Evolutionary conservation across 441 rosid genomes (phyloP), one percentile per base, ranked within the genome.

Genomic region (Populus hybrid): DNA sequence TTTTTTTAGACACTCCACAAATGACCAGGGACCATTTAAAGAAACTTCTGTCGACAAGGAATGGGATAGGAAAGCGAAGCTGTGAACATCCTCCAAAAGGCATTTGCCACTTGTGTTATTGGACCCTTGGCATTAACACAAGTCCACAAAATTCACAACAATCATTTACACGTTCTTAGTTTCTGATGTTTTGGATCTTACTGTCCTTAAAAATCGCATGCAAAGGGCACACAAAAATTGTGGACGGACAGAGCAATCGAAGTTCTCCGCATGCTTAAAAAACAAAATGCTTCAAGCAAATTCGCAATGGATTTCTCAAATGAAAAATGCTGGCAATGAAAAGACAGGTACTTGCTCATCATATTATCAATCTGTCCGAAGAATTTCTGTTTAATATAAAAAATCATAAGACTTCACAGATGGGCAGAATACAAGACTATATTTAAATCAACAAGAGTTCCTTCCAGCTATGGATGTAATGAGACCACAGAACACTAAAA

Each of bases 391-490:
- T 10, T 65, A 14, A 4, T 65, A 14, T 26, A 20, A 46, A 21
- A 24, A 9, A 28, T 14, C 21, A 32, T 34, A 16, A 18, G 8
- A 36, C 2, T 10, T 16, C 34, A 32, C 4, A 3, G 21, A 10
- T n/a, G n/a, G 2, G 21, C 7, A 30, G n/a, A 65, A 4, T 65
- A 8, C 35, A 10, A 65, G 16, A 21, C 32, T 14, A 5, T 14
- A 46, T 46, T 46, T 46, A 14, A 46, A 14, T 14, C 57, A 46
- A 14, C 20, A 46, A 46, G 20, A 46, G 7, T 46, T 46, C 57
- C 57, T 23, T n/a, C 66, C 67, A 30, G 68, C 75, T 14, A 64
- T 38, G 67, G 38, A 53, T 67, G 53, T 12, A 63, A 71, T 64
- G 35, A 34, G 59, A 36, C 34, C 10, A 75, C 28, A 24, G 10